phyloP scores from a whole-genome alignment of 2,329 filamentous ascomycete genomes.

The Fusarium bulbicola region DNA sequence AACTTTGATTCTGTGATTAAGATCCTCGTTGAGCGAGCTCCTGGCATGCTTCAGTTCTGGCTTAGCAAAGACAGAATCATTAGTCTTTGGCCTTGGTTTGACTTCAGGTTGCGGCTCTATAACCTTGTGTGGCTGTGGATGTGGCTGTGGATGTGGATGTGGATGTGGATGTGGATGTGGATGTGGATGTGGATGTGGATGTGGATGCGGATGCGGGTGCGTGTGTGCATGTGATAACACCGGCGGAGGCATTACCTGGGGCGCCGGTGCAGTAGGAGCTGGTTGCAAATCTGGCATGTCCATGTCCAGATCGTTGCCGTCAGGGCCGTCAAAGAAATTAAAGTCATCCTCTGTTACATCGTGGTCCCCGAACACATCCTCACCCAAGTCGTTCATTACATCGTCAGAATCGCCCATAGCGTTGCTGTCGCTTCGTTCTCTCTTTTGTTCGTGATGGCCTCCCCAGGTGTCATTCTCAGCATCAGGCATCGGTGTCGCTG shows the following conservation, averaged over 20 bases:
- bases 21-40: constrained; percentile 59
- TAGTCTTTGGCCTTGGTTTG: constrained; percentile 32
- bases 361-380: constrained; percentile 76
- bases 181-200: not conserved
- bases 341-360: constrained; percentile 86
- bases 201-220: not conserved
- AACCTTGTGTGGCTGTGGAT: constrained; percentile 2
- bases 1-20: constrained; percentile 44
- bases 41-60: constrained; percentile 67
- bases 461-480: constrained; percentile 45
- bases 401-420: constrained; percentile 62
- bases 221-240: constrained; percentile 18
- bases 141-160: constrained; percentile 4
- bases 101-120: constrained; percentile 18
- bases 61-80: constrained; percentile 62
- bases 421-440: constrained; percentile 54
- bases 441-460: constrained; percentile 54
- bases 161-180: not conserved
- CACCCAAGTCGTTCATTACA: constrained; percentile 74
- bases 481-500: constrained; percentile 31
- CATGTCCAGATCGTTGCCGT: constrained; percentile 51
- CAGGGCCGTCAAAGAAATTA: constrained; percentile 77
- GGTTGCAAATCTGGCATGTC: constrained; percentile 41
- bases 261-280: constrained; percentile 9
- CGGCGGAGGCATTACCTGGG: constrained; percentile 7